Evolutionary conservation across 2,329 filamentous ascomycete species (phyloP).

Genomic region (Fusarium pilosicola): DNA sequence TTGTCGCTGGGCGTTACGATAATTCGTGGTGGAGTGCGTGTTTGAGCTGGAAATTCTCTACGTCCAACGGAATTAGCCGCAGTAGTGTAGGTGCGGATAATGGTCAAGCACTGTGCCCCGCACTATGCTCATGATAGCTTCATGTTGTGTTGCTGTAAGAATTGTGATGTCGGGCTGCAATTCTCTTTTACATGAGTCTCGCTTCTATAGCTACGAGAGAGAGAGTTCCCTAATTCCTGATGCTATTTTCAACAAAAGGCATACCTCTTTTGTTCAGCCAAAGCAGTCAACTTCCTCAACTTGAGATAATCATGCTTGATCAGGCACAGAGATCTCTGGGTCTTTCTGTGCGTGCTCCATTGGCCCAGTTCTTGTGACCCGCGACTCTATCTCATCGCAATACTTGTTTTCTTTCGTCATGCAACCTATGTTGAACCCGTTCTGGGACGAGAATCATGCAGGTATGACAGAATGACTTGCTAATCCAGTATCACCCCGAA

Average conservation of each 20-base stretch:
- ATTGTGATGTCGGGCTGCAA: not conserved
- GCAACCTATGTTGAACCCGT: not conserved
- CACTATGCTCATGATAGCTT: slow-evolving; percentile 38
- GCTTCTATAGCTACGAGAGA: not conserved
- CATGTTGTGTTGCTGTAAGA: not conserved
- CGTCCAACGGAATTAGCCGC: slow-evolving; percentile 35
- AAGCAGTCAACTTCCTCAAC: not conserved
- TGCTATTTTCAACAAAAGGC: too few relatives aligned
- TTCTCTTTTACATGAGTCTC: not conserved
- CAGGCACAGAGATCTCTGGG: not conserved
- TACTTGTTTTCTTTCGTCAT: not conserved
- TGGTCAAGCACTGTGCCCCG: not conserved
- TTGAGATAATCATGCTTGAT: not conserved
- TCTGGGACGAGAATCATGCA: not conserved
- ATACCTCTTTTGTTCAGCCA: not conserved
- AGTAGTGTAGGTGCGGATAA: slow-evolving; percentile 7
- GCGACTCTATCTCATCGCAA: not conserved
- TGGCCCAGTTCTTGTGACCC: not conserved
- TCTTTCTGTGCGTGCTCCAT: too few relatives aligned
- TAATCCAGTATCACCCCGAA: not conserved
- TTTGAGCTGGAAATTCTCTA: slow-evolving; percentile 44
- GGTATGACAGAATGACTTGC: not conserved
- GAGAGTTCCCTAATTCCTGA: too few relatives aligned
- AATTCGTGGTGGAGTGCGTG: slow-evolving; percentile 41
- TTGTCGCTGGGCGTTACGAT: slow-evolving; percentile 39